Base-by-base conservation (phyloP, 345 rosid genomes). In the Rhodomyrtus tomentosa region DNA sequence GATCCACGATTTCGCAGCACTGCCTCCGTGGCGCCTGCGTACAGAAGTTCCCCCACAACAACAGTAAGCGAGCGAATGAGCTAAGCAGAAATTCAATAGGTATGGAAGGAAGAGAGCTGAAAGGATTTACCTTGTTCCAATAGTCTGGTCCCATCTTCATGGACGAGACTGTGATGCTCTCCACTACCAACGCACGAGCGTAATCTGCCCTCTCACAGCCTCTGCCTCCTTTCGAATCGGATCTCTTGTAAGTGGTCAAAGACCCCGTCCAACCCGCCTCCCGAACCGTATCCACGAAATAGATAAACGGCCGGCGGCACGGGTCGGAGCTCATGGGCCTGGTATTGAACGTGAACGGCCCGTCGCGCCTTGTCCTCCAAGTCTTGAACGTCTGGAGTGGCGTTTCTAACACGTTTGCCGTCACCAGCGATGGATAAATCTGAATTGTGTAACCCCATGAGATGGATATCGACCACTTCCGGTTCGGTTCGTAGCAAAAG, bases 391-490 rank as follows among this genome's bases (percentile, higher is more conserved):
- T 96, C 83, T 89, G 94, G 84, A 92, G n/a, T 3, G 98, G 96
- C 81, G 83, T 89, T 62, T 86, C 89, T 87, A 95, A 85, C 73
- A 88, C 90, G 50, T 32, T 86, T 10, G 95, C 88, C 0, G 91
- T 55, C 48, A 93, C 45, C 59, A 90, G 50, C 9, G 84, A 82
- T 1, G 94, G 93, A 87, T 93, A 93, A 4, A 96, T 85, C 85
- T 92, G 98, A 84, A 96, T 82, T 14, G 96, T 89, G 90, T 95
- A 95, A 54, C 99, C 99, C 98, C 98, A 96, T 10, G 99, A 87
- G 56, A 96, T 81, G n/a, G 95, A 91, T 56, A 95, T 81, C 1
- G 98, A 91, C 98, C 99, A 93, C 72, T 88, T 90, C 29, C 93
- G 90, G 83, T 83, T 88, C 6, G 14, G 50, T 85, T 96, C 94